Percentiles rank a stretch among this genome's conserved stretches.
phyloP scores from a whole-genome alignment of 805 yeast species.

The Debaryomyces castellii region DNA sequence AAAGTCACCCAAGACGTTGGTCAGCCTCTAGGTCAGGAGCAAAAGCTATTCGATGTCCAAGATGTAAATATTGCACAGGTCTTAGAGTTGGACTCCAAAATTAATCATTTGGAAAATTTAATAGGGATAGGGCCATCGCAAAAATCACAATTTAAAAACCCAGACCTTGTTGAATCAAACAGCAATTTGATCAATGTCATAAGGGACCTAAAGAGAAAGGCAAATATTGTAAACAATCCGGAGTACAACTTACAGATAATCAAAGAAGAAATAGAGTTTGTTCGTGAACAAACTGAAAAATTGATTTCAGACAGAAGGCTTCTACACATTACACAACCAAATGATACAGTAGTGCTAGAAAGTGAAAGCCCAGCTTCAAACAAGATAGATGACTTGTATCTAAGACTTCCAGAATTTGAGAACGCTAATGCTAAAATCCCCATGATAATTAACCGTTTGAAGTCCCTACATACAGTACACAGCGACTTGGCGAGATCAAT shows the following conservation, averaged over 20 bases:
- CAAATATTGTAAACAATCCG: slow-evolving; percentile 35
- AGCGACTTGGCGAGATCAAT: slow-evolving; percentile 28
- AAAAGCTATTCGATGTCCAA: not conserved
- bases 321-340: slow-evolving; percentile 5
- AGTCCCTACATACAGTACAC: slow-evolving; percentile 32
- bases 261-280: slow-evolving; percentile 20
- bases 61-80: slow-evolving; percentile 9
- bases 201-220: slow-evolving; percentile 31
- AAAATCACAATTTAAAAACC: slow-evolving; percentile 2
- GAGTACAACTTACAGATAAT: slow-evolving; percentile 25
- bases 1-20: not conserved
- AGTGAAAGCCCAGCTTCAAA: not conserved
- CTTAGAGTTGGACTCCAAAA: slow-evolving; percentile 24
- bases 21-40: not conserved
- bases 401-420: slow-evolving; percentile 26
- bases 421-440: slow-evolving; percentile 22
- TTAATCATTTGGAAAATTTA: slow-evolving; percentile 19
- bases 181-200: slow-evolving; percentile 24
- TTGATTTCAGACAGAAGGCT: slow-evolving; percentile 18
- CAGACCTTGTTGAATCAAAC: slow-evolving; percentile 1
- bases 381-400: slow-evolving; percentile 25
- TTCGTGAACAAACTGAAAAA: slow-evolving; percentile 26
- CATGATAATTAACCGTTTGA: slow-evolving; percentile 24
- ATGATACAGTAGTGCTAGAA: not conserved
- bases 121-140: slow-evolving; percentile 17